These are phyloP conservation scores for Castanea sativa DNA, from an alignment of 306 rosid species.

Conservation along the genomic window DNA sequence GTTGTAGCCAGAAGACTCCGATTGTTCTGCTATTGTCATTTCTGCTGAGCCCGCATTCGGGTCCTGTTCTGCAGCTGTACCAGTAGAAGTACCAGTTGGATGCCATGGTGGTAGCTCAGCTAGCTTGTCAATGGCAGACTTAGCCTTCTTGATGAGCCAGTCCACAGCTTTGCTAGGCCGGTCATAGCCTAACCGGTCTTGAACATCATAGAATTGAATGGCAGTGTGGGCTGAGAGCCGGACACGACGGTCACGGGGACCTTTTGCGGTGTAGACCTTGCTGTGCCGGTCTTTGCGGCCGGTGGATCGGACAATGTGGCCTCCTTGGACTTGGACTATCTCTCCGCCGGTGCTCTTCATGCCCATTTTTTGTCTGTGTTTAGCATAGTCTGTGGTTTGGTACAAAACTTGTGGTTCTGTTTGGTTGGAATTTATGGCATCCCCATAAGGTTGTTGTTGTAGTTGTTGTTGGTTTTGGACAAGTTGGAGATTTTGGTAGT, in stretches of 20 bases:
- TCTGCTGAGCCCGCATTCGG: constrained; percentile 39
- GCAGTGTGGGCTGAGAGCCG: constrained; percentile 82
- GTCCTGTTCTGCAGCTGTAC: constrained; percentile 17
- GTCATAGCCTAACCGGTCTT: constrained; percentile 82
- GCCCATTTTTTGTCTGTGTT: constrained; percentile 35
- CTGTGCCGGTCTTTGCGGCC: constrained; percentile 77
- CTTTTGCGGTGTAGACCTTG: constrained; percentile 75
- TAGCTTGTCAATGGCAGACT: constrained; percentile 66
- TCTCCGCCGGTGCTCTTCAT: constrained; percentile 68
- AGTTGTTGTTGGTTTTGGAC: constrained; percentile 18
- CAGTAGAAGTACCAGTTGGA: constrained; percentile 22
- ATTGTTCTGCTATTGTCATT: constrained; percentile 44
- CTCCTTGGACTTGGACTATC: constrained; percentile 77
- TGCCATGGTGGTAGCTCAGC: constrained; percentile 70
- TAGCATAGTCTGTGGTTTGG: constrained; percentile 16
- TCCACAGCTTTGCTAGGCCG: constrained; percentile 86
- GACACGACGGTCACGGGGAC: constrained; percentile 72
- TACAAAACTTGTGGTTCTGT: background rate
- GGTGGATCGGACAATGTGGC: constrained; percentile 72
- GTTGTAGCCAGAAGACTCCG: constrained; percentile 69
- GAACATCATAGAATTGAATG: constrained; percentile 84
- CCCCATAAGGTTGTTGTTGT: constrained; percentile 6
- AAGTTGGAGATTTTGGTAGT: constrained; percentile 21
- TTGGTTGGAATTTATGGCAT: constrained; percentile 28
- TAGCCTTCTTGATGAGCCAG: constrained; percentile 87